Conservation (phyloP, 129 eudicot species). For the Solidago caesia region DNA sequence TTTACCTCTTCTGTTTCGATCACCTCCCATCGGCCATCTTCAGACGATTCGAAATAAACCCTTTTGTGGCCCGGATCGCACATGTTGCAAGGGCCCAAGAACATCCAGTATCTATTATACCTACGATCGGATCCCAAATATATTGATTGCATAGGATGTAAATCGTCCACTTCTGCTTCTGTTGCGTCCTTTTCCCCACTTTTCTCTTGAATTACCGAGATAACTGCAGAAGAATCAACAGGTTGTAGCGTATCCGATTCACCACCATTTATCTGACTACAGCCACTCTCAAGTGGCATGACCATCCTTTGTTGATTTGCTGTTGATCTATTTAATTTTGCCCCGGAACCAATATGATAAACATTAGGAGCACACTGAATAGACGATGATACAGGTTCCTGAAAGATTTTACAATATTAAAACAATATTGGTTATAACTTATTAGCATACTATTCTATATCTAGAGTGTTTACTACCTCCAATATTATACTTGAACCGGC, state of each 20-base stretch:
- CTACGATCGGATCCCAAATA: constrained; percentile 94
- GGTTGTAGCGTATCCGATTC: constrained; percentile 41
- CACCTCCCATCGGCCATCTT: constrained; percentile 95
- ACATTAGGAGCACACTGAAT: constrained; percentile 43
- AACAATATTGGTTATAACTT: not conserved
- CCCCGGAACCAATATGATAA: constrained; percentile 72
- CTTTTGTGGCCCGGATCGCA: constrained; percentile 85
- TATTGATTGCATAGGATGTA: constrained; percentile 90
- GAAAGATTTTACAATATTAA: constrained; percentile 26
- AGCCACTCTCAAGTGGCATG: constrained; percentile 31
- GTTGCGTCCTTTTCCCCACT: constrained; percentile 25
- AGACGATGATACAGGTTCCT: constrained; percentile 53
- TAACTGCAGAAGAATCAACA: constrained; percentile 58
- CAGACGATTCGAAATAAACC: constrained; percentile 90
- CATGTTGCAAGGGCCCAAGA: constrained; percentile 83
- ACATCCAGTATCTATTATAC: constrained; percentile 90
- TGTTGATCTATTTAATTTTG: constrained; percentile 73
- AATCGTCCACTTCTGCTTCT: constrained; percentile 37
- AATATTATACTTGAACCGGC: constrained; percentile 68
- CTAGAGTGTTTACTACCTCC: constrained; percentile 52
- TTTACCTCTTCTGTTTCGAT: constrained; percentile 84
- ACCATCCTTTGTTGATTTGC: constrained; percentile 30
- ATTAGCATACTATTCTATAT: not conserved
- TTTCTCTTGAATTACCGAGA: constrained; percentile 34
- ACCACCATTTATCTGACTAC: constrained; percentile 22